Evolutionary conservation across 2,329 filamentous ascomycete genomes (phyloP), one percentile per base, ranked within the genome.

Genomic region (Verticillium tricorpus): DNA sequence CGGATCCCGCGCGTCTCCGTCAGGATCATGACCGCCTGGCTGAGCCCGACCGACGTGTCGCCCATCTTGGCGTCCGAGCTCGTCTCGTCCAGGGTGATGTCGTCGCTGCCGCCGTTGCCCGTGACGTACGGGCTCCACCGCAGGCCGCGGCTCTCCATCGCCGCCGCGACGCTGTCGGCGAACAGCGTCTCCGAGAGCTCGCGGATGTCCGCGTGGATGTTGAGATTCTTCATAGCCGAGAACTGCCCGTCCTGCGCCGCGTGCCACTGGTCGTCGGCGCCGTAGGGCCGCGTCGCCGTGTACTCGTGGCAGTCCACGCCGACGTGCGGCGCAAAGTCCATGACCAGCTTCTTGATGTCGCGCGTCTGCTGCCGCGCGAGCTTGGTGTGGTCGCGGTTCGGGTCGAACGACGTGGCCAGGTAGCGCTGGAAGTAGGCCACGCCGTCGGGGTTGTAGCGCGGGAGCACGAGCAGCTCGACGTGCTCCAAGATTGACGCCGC

Each of bases 261-360:
- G 35, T 60, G 56, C 1, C 65, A 60, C 5, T 69, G 37, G 14
- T 57, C 39, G 14, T 37, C 50, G 11, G 58, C 56, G 9, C 63
- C 63, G 55, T 52, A 52, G 45, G 45, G n/a, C 4, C 45, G 45
- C n/a, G 45, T 52, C 19, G 72, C 67, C 0, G 65, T 65, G 40
- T 73, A 74, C 59, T 74, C 72, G 37, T 74, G 72, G 65, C 71
- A 70, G n/a, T 74, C 72, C 5, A 74, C 66, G 1, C 68, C 69
- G 14, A 74, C 66, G 17, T 74, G 72, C 0, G 72, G 72, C 8
- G 60, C 61, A 56, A 70, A 74, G 7, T 69, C 63, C 11, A 60
- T 66, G 7, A 73, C 65, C 0, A 73, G 60, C 34, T 65, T 56
- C 63, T 74, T 74, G 52, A 74, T 71, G 28, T 68, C 64, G 8